These are phyloP conservation scores for Sindora glabra DNA, from an alignment of 306 rosid species.

Conservation along the genomic window DNA sequence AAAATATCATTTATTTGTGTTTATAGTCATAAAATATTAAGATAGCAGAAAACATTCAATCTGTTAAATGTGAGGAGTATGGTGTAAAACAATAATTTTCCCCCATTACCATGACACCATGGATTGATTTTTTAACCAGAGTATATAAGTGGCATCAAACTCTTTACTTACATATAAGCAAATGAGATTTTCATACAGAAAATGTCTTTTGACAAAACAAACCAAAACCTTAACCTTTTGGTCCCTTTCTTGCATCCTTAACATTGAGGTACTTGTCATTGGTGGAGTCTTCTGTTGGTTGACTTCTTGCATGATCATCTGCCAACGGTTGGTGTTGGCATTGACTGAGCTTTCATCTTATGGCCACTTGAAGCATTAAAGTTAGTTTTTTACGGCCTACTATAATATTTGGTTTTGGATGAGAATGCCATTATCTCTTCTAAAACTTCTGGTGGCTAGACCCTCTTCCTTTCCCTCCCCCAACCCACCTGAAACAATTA, in stretches of 20 bases:
- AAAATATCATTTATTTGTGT: no score
- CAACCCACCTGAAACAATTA: not conserved
- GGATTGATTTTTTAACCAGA: no score
- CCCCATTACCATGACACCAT: no score
- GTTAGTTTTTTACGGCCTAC: not conserved
- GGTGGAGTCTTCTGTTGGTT: not conserved
- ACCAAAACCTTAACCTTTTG: not conserved
- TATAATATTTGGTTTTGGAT: not conserved
- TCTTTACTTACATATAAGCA: no score
- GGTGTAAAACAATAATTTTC: no score
- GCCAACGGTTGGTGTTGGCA: constrained; percentile 2
- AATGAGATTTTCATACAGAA: no score
- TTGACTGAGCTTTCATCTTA: not conserved
- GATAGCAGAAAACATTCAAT: no score
- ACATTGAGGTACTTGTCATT: not conserved
- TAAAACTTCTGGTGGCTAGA: not conserved
- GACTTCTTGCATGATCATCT: not conserved
- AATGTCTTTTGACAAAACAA: no score
- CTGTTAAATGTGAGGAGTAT: no score
- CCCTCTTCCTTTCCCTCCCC: not conserved
- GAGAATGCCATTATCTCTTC: not conserved
- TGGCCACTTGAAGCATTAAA: not conserved
- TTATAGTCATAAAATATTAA: no score
- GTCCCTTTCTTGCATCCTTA: not conserved
- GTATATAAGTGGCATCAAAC: no score